Base-by-base conservation (phyloP, 306 rosid genomes). In the Acacia crassicarpa region DNA sequence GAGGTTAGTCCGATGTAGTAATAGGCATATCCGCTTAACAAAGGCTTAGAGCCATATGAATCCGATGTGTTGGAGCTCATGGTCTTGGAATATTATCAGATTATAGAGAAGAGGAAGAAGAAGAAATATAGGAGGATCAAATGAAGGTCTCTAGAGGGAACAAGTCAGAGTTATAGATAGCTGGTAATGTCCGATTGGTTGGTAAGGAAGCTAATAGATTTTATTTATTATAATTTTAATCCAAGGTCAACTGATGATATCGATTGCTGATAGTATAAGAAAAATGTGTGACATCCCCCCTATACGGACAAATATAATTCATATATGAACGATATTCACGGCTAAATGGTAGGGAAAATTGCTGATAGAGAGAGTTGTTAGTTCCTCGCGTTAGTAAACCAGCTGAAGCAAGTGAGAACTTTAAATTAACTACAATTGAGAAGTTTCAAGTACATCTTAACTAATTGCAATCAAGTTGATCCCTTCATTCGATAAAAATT, bases 1-100 rank as follows among this genome's bases (percentile, higher is more conserved):
- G 80, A 19, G 11, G 83, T 56, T 13, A 83, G 67, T 30, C 84
- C 87, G 19, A 77, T 22, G 22, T 45, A 45, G 38, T 58, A 73
- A 59, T 81, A 85, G 12, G 46, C 67, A 22, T 62, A 67, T 16
- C 30, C 67, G 15, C 10, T 30, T 4, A 11, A 6, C 56, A 32
- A n/a, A 20, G 51, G 40, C 33, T 74, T 48, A 53, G 77, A 49
- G 59, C 32, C 72, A 3, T 9, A 11, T 6, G 69, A 2, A 10
- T 63, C 43, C 9, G 41, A 13, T 35, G n/a, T 67, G 72, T 9
- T 35, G 72, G 23, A 8, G 72, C 13, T 17, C 72, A 67, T 67
- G 25, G 11, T 63, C 40, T 30, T 63, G 19, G 69, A 13, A 13
- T 61, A 11, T 61, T 5, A 61, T 63, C 38, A 63, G 41, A 15